Conservation (phyloP, 108 stramenopile species). For the Parietichytrium sp. region DNA sequence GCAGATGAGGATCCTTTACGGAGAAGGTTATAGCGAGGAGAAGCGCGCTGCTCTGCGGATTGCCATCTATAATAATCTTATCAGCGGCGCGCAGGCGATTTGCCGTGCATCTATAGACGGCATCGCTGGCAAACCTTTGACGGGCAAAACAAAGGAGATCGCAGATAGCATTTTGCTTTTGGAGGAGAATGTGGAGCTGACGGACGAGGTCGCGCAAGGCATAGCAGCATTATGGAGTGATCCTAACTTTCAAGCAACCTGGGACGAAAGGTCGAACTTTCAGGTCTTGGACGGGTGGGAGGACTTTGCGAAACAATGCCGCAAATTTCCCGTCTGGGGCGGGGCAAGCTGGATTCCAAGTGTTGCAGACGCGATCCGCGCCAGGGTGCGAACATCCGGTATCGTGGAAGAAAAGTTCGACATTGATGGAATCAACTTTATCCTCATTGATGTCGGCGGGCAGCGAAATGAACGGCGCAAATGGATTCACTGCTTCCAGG, state of each 20-base stretch:
- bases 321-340: conserved; percentile 22
- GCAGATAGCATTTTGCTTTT: not conserved
- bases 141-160: not conserved
- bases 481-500: conserved; percentile 54
- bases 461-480: conserved; percentile 44
- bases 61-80: conserved; percentile 34
- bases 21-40: conserved; percentile 43
- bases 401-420: conserved; percentile 36
- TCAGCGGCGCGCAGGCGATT: conserved; percentile 40
- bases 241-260: conserved; percentile 16
- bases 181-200: conserved; percentile 29
- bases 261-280: conserved; percentile 35
- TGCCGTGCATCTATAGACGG: conserved; percentile 20
- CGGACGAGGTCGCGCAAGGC: conserved; percentile 46
- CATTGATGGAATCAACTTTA: conserved; percentile 34
- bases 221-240: conserved; percentile 31
- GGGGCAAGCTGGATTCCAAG: conserved; percentile 37
- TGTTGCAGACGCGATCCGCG: conserved; percentile 24
- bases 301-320: conserved; percentile 39
- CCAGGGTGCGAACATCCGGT: conserved; percentile 49
- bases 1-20: conserved; percentile 58
- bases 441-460: conserved; percentile 41
- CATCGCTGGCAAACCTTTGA: conserved; percentile 2
- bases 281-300: conserved; percentile 36
- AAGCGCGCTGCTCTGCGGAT: conserved; percentile 4